Conservation (phyloP, 495 filamentous ascomycete species). For the Penicillium lagena region DNA sequence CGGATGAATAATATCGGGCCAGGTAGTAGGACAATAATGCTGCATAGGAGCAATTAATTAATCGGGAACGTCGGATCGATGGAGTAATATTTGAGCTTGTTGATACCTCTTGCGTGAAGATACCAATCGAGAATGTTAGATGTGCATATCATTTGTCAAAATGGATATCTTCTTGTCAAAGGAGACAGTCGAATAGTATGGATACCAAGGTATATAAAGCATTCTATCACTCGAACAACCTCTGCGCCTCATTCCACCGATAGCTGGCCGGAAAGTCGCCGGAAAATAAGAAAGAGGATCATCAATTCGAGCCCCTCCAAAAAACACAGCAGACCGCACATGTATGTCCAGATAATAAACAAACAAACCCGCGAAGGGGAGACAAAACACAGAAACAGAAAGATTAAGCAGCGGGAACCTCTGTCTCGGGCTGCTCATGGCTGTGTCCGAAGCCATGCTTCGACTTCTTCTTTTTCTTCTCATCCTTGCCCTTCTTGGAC, state of each 20-base stretch:
- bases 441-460: slow-evolving; percentile 14
- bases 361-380: background rate
- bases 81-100: too few relatives aligned
- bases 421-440: slow-evolving; percentile 5
- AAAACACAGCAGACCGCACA: background rate
- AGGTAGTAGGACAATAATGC: too few relatives aligned
- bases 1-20: too few relatives aligned
- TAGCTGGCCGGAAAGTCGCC: background rate
- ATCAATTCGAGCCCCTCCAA: too few relatives aligned
- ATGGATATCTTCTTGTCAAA: too few relatives aligned
- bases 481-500: slow-evolving; percentile 79
- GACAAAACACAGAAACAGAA: background rate
- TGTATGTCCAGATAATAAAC: slow-evolving; percentile 7
- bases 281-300: background rate
- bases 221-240: slow-evolving; percentile 16
- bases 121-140: too few relatives aligned
- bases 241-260: background rate
- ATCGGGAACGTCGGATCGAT: too few relatives aligned
- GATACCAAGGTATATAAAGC: slow-evolving; percentile 10
- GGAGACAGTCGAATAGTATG: background rate
- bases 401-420: slow-evolving; percentile 8
- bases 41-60: too few relatives aligned
- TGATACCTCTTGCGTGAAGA: too few relatives aligned
- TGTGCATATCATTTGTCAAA: too few relatives aligned
- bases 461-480: slow-evolving; percentile 67